Evolutionary conservation across 1,139 yeast species (phyloP).

Genomic region (Debaryomyces nepalensis): DNA sequence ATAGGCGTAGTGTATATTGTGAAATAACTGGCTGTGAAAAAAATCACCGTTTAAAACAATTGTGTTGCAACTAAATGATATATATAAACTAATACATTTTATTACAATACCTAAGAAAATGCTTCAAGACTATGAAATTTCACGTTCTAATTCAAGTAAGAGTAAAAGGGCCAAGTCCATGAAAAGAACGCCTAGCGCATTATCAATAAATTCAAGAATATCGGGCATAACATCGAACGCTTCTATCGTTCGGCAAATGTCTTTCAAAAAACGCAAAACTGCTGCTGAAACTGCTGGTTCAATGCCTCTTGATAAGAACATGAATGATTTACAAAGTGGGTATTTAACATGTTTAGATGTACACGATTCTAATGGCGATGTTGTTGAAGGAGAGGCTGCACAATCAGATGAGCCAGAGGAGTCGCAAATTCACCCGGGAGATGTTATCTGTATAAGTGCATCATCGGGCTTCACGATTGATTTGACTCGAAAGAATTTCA

Average conservation of each 20-base stretch:
- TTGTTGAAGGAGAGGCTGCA: constrained; percentile 1
- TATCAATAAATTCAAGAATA: constrained; percentile 4
- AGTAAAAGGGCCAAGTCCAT: not conserved
- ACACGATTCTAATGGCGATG: constrained; percentile 8
- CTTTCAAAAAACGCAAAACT: constrained; percentile 1
- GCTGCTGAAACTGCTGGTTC: not conserved
- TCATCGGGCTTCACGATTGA: constrained; percentile 4
- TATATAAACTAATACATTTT: not conserved
- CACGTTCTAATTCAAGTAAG: not conserved
- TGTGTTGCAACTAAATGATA: not conserved
- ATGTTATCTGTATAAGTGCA: not conserved
- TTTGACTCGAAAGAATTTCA: constrained; percentile 5
- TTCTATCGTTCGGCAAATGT: not conserved
- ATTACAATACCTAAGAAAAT: not conserved
- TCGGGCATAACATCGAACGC: not conserved
- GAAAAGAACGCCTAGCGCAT: not conserved
- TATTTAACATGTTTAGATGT: constrained; percentile 19
- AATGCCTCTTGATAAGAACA: not conserved
- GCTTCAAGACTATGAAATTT: not conserved
- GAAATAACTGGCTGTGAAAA: constrained; percentile 3
- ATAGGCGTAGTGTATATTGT: constrained; percentile 4
- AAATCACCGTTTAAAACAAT: constrained; percentile 2
- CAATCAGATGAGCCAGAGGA: constrained; percentile 4
- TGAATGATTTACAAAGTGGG: not conserved
- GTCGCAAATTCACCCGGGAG: constrained; percentile 3